Evolutionary conservation across 352 stramenopile genomes (phyloP).

Genomic region (Phytophthora sojae): DNA sequence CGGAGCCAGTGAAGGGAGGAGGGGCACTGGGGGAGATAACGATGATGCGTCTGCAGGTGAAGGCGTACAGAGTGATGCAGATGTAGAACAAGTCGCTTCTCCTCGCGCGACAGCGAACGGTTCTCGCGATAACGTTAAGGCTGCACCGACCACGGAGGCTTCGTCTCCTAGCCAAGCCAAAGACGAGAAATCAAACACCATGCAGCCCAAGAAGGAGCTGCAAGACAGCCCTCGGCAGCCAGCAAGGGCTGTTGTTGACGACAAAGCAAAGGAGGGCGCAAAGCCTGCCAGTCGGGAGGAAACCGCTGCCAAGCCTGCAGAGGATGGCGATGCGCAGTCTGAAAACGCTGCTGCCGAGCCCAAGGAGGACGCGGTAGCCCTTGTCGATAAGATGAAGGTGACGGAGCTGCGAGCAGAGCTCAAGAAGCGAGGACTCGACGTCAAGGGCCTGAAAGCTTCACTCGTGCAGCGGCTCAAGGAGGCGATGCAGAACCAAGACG

Average conservation of each 20-base stretch:
- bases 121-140: not conserved
- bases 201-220: conserved; percentile 9
- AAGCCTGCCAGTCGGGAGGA: conserved; percentile 1
- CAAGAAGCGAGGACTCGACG: conserved; percentile 75
- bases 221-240: conserved; percentile 14
- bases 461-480: conserved; percentile 71
- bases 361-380: conserved; percentile 22
- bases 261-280: conserved; percentile 15
- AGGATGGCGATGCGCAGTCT: conserved; percentile 4
- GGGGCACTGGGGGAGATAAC: conserved; percentile 5
- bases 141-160: not conserved
- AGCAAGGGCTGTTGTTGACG: not conserved
- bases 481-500: conserved; percentile 45
- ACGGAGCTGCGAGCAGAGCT: conserved; percentile 69
- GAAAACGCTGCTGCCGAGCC: not conserved
- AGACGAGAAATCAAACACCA: not conserved
- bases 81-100: conserved; percentile 11
- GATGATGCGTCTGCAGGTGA: not conserved
- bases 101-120: conserved; percentile 1
- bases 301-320: not conserved
- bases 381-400: conserved; percentile 67
- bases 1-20: conserved; percentile 2
- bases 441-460: conserved; percentile 72
- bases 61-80: conserved; percentile 2
- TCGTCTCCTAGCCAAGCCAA: conserved; percentile 14